A percentile compares a stretch with the other conserved stretches of the same genome.
phyloP scores from a whole-genome alignment of 2,329 filamentous ascomycete genomes.

The Graphiopsis chlorocephala region DNA sequence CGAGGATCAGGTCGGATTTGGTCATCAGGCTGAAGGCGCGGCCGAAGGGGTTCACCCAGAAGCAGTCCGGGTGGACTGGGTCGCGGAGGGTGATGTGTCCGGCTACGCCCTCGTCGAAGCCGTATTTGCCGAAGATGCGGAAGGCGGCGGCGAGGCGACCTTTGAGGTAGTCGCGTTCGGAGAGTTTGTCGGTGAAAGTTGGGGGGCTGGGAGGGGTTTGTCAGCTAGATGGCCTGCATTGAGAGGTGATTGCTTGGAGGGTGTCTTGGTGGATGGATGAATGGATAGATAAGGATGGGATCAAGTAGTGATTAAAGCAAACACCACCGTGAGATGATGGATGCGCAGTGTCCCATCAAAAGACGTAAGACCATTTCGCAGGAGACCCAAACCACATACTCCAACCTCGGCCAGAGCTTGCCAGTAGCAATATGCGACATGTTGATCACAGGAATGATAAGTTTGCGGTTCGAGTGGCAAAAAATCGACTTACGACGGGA shows the following conservation, averaged over 20 bases:
- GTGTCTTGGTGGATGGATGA: background rate
- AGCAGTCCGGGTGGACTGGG: constrained; percentile 34
- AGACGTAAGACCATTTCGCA: background rate
- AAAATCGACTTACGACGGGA: constrained; percentile 24
- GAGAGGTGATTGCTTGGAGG: no score
- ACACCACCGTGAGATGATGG: background rate
- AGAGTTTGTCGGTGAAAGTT: constrained; percentile 37
- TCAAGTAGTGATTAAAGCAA: background rate
- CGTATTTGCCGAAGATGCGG: constrained; percentile 42
- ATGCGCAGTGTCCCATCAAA: background rate
- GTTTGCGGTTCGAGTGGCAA: background rate
- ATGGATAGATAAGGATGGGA: no score
- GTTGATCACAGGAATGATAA: background rate
- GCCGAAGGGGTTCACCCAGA: constrained; percentile 44
- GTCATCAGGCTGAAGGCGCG: constrained; percentile 44
- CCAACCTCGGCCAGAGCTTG: background rate
- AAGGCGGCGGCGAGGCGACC: constrained; percentile 47
- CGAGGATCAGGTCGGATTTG: constrained; percentile 46
- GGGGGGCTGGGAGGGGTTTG: constrained; percentile 15
- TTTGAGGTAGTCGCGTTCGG: constrained; percentile 42
- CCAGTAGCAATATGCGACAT: background rate
- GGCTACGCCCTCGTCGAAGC: constrained; percentile 40
- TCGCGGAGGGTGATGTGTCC: constrained; percentile 45
- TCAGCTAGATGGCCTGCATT: no score
- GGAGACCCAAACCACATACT: background rate